Conservation (phyloP, 2,329 filamentous ascomycete species). For the Penicillium sclerotiorum region DNA sequence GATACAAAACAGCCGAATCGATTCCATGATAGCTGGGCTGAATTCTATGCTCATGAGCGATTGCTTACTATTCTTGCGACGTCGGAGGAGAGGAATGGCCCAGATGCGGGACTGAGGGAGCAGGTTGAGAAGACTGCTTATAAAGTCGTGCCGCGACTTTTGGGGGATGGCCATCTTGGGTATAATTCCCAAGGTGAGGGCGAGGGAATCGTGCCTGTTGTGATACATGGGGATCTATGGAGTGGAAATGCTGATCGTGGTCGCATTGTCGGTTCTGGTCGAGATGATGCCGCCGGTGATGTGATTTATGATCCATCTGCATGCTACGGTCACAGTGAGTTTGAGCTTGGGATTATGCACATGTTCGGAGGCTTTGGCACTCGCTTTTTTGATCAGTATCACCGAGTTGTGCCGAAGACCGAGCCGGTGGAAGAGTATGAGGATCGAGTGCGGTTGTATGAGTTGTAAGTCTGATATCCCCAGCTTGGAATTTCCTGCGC, state of each 20-base stretch:
- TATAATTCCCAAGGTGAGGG: slow-evolving; percentile 45
- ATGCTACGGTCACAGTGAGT: slow-evolving; percentile 86
- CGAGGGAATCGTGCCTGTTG: slow-evolving; percentile 69
- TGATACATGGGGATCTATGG: slow-evolving; percentile 94
- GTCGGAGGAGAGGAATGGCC: slow-evolving; percentile 63
- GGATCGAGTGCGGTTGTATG: slow-evolving; percentile 80
- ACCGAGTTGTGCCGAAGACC: slow-evolving; percentile 71
- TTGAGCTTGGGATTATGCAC: slow-evolving; percentile 88
- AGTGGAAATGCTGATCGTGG: slow-evolving; percentile 77
- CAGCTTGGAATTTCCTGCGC: too few relatives aligned
- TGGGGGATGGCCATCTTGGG: slow-evolving; percentile 68
- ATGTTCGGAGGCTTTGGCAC: slow-evolving; percentile 90
- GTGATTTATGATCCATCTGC: slow-evolving; percentile 81
- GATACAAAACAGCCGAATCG: slow-evolving; percentile 79
- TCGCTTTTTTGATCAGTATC: slow-evolving; percentile 76
- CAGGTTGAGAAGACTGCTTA: slow-evolving; percentile 67
- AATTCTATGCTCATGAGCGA: slow-evolving; percentile 80
- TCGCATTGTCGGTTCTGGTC: slow-evolving; percentile 54
- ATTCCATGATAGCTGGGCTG: slow-evolving; percentile 74
- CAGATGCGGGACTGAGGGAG: slow-evolving; percentile 62
- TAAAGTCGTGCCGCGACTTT: slow-evolving; percentile 72
- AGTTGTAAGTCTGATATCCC: slow-evolving; percentile 62
- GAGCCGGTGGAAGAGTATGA: slow-evolving; percentile 81
- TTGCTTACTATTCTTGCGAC: slow-evolving; percentile 65
- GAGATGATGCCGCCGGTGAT: slow-evolving; percentile 61